Evolutionary conservation across 106 monocot species (phyloP).

Genomic region (Platanthera zijinensis): DNA sequence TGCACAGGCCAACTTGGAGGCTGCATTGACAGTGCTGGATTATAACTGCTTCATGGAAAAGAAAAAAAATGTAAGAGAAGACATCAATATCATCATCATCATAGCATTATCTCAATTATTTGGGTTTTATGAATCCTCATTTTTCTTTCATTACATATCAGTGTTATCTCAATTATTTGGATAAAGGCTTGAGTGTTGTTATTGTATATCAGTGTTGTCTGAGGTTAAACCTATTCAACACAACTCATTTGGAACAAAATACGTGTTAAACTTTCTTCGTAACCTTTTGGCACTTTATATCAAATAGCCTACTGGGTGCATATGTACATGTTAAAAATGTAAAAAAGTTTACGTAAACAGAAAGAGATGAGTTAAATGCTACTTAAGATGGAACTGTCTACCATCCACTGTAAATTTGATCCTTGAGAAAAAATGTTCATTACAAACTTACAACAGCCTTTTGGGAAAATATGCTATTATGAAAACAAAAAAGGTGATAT

Average conservation of each 20-base stretch:
- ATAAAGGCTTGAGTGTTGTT: too few relatives aligned
- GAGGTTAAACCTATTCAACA: too few relatives aligned
- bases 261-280: too few relatives aligned
- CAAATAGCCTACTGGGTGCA: too few relatives aligned
- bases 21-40: conserved; percentile 47
- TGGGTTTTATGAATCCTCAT: too few relatives aligned
- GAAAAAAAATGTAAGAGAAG: not conserved
- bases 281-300: too few relatives aligned
- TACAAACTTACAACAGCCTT: not conserved
- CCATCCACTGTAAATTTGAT: not conserved
- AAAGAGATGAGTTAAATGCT: not conserved
- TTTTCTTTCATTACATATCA: too few relatives aligned
- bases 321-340: not conserved
- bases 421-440: not conserved
- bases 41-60: conserved; percentile 43
- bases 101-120: too few relatives aligned
- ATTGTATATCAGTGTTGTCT: too few relatives aligned
- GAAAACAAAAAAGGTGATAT: not conserved
- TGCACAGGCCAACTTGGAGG: conserved; percentile 55
- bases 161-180: too few relatives aligned
- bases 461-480: not conserved
- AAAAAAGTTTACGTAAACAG: not conserved
- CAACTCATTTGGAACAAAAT: too few relatives aligned
- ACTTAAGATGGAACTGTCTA: not conserved
- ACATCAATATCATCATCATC: too few relatives aligned